Evolutionary conservation across 2,329 filamentous ascomycete species (phyloP).

Genomic region (Simplicillium sp.): DNA sequence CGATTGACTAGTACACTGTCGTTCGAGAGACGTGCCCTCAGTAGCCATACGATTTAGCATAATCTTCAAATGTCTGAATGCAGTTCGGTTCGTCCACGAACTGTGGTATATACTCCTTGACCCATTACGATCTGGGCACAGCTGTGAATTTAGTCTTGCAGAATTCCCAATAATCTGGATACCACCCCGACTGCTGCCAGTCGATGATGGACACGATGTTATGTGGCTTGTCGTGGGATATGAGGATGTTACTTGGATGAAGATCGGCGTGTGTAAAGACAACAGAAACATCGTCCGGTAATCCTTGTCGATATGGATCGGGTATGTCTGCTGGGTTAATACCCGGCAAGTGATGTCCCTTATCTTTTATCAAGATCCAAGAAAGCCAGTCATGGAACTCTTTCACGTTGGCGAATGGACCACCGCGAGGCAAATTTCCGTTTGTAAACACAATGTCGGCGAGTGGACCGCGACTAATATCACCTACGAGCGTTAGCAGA

Average conservation of each 20-base stretch:
- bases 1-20: no score
- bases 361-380: neutral
- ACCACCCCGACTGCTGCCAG: slow-evolving; percentile 5
- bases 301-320: neutral
- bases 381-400: neutral
- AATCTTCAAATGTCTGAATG: neutral
- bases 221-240: neutral
- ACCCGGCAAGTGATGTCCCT: neutral
- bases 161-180: slow-evolving; percentile 7
- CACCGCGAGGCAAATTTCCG: neutral
- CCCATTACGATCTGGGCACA: neutral
- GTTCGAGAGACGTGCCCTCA: no score
- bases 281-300: slow-evolving; percentile 1
- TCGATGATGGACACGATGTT: slow-evolving; percentile 11
- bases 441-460: neutral
- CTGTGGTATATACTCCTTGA: neutral
- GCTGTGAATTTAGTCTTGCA: slow-evolving; percentile 3
- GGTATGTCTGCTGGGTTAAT: neutral
- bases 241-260: slow-evolving; percentile 6
- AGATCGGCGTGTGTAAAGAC: slow-evolving; percentile 8
- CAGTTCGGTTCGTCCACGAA: neutral
- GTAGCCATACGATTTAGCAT: neutral
- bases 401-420: neutral
- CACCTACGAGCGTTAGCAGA: neutral
- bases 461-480: neutral